These are phyloP conservation scores for Jaltomata sinuosa DNA, from an alignment of 257 asterid genomes.

Conservation along the genomic window DNA sequence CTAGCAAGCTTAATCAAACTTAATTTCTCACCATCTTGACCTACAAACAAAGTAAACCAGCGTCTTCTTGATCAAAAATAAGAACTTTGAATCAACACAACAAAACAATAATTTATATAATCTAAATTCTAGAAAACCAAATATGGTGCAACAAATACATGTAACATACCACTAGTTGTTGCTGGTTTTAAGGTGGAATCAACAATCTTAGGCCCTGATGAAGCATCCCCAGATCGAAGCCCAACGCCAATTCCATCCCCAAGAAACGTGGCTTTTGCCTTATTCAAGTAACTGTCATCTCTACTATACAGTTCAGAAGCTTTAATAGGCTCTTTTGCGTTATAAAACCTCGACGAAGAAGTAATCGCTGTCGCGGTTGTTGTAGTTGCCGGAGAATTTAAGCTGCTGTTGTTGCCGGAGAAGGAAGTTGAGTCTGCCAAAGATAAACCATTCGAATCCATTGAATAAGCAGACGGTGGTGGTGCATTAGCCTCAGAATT, in stretches of 20 bases:
- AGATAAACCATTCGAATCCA: slow-evolving; percentile 16
- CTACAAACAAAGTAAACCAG: slow-evolving; percentile 33
- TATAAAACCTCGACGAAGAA: slow-evolving; percentile 25
- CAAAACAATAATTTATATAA: background rate
- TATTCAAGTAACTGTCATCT: slow-evolving; percentile 67
- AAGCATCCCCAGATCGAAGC: slow-evolving; percentile 23
- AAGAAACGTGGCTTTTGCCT: slow-evolving; percentile 33
- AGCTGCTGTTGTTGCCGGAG: slow-evolving; percentile 24
- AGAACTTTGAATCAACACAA: background rate
- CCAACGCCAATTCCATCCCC: slow-evolving; percentile 38
- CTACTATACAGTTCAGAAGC: slow-evolving; percentile 30
- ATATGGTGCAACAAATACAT: background rate
- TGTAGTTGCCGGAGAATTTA: slow-evolving; percentile 27
- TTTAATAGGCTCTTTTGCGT: slow-evolving; percentile 33
- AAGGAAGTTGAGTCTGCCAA: slow-evolving; percentile 13
- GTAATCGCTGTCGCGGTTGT: slow-evolving; percentile 6
- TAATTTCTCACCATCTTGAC: slow-evolving; percentile 70
- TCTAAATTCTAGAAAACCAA: background rate
- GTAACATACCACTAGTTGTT: slow-evolving; percentile 32
- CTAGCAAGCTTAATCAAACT: slow-evolving; percentile 77
- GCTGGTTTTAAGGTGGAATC: slow-evolving; percentile 65
- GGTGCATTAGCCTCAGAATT: slow-evolving; percentile 3
- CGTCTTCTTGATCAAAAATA: slow-evolving; percentile 1
- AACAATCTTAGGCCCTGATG: slow-evolving; percentile 34
- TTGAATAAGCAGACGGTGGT: background rate